Conservation (phyloP, 2,329 filamentous ascomycete species). For the Fusarium setosum region DNA sequence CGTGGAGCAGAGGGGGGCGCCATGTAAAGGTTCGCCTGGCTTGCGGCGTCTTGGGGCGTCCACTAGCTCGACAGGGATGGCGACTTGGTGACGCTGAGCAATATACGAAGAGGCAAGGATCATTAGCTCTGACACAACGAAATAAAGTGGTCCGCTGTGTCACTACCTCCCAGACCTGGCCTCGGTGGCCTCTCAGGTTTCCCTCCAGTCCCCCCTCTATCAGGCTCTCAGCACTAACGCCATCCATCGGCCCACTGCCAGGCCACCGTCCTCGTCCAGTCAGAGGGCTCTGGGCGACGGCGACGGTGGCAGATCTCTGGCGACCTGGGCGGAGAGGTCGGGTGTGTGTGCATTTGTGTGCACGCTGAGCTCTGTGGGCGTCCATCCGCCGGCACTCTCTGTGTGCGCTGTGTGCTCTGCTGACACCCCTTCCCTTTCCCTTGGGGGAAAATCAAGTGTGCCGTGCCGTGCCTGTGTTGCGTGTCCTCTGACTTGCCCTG, state of each 20-base stretch:
- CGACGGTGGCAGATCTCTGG: slow-evolving; percentile 31
- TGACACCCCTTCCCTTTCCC: slow-evolving; percentile 36
- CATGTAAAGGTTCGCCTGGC: slow-evolving; percentile 49
- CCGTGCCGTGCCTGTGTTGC: slow-evolving; percentile 35
- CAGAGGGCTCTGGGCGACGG: slow-evolving; percentile 18
- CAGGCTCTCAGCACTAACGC: slow-evolving; percentile 46
- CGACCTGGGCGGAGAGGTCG: slow-evolving; percentile 26
- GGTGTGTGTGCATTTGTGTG: slow-evolving; percentile 8
- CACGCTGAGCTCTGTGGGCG: slow-evolving; percentile 13
- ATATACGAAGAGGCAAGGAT: slow-evolving; percentile 61
- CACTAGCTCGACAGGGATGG: slow-evolving; percentile 47
- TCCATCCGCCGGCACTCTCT: slow-evolving; percentile 7
- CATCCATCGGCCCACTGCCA: slow-evolving; percentile 44
- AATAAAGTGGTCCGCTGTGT: slow-evolving; percentile 54
- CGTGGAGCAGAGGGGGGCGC: slow-evolving; percentile 32
- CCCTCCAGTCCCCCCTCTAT: slow-evolving; percentile 35
- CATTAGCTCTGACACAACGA: slow-evolving; percentile 60
- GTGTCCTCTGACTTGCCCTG: slow-evolving; percentile 34
- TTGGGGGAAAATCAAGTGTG: slow-evolving; percentile 5
- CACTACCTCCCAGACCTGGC: slow-evolving; percentile 38
- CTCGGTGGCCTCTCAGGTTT: slow-evolving; percentile 14
- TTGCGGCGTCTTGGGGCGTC: slow-evolving; percentile 38
- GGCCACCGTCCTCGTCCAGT: slow-evolving; percentile 37
- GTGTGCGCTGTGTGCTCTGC: slow-evolving; percentile 35
- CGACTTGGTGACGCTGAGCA: slow-evolving; percentile 58